Evolutionary conservation across 2,329 filamentous ascomycete genomes (phyloP).

Genomic region (Teratosphaeria pseudoeucalypti): DNA sequence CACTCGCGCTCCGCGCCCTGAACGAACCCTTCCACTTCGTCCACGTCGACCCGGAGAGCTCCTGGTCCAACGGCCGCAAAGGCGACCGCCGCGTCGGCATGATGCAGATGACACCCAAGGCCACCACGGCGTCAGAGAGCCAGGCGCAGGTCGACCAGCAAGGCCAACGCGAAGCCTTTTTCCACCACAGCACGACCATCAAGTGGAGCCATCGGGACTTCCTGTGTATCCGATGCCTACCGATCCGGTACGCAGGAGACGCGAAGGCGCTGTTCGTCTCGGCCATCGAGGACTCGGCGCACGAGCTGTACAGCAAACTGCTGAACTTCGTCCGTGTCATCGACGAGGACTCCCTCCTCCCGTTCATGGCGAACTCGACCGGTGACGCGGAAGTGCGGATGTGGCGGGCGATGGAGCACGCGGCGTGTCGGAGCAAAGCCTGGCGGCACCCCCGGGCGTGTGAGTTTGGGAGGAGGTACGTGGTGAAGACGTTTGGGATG

Average conservation of each 20-base stretch:
- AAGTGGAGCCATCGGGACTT: slow-evolving; percentile 6
- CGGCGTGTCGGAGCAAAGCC: slow-evolving; percentile 1
- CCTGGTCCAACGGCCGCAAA: slow-evolving; percentile 7
- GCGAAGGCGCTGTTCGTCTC: not conserved
- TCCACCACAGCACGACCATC: slow-evolving; percentile 4
- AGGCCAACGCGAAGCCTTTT: not conserved
- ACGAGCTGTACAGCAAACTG: slow-evolving; percentile 1
- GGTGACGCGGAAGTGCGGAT: slow-evolving; percentile 1
- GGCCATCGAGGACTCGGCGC: not conserved
- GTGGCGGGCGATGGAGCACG: slow-evolving; percentile 3
- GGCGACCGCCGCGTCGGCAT: slow-evolving; percentile 4
- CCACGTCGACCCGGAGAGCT: slow-evolving; percentile 1
- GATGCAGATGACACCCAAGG: slow-evolving; percentile 3
- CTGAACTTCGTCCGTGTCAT: not conserved
- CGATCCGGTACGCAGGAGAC: slow-evolving; percentile 2
- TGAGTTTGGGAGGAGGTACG: slow-evolving; percentile 2
- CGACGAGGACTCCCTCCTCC: not conserved
- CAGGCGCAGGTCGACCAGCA: not conserved
- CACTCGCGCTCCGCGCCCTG: slow-evolving; percentile 34
- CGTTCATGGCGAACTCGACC: not conserved
- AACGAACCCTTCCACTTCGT: slow-evolving; percentile 34
- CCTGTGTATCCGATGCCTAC: slow-evolving; percentile 3
- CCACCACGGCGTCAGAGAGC: not conserved
- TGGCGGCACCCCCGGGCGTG: slow-evolving; percentile 4
- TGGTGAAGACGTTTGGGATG: slow-evolving; percentile 2